phyloP scores from a whole-genome alignment of 257 asterid genomes.

The Nemophila menziesii region DNA sequence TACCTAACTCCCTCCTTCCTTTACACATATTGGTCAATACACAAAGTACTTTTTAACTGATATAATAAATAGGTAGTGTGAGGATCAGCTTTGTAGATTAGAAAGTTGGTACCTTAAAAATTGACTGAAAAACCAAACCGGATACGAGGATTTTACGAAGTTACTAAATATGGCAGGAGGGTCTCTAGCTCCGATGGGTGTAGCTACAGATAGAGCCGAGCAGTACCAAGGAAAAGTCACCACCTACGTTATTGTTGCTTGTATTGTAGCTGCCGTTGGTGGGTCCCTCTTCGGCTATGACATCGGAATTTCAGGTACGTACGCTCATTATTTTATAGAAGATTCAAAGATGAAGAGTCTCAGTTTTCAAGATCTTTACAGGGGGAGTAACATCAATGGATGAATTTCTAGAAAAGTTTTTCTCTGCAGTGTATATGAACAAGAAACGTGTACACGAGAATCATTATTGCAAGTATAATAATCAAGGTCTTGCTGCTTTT shows the following conservation, averaged over 20 bases:
- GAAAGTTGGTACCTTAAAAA: neutral
- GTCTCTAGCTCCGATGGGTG: slow-evolving; percentile 37
- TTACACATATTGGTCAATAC: neutral
- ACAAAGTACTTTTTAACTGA: too few species aligned
- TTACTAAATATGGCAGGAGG: slow-evolving; percentile 54
- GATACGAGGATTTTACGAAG: too few species aligned
- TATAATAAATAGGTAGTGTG: too few species aligned
- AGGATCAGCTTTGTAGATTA: too few species aligned
- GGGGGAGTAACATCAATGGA: slow-evolving; percentile 95
- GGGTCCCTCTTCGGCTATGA: slow-evolving; percentile 83
- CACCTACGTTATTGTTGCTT: slow-evolving; percentile 38
- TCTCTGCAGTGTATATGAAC: slow-evolving; percentile 42
- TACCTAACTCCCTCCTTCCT: neutral
- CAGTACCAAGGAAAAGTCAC: slow-evolving; percentile 56
- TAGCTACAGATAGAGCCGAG: slow-evolving; percentile 51
- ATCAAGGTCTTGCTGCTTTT: slow-evolving; percentile 66
- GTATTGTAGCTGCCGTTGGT: slow-evolving; percentile 60
- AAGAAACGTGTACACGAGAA: slow-evolving; percentile 49
- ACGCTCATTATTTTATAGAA: neutral
- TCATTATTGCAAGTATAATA: slow-evolving; percentile 80
- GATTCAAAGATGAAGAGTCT: too few species aligned
- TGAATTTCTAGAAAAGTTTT: slow-evolving; percentile 56
- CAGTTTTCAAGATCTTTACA: slow-evolving; percentile 13
- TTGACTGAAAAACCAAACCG: neutral
- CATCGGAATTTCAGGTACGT: slow-evolving; percentile 65